Conservation (phyloP, 306 rosid genomes). For the Fagus crenata region DNA sequence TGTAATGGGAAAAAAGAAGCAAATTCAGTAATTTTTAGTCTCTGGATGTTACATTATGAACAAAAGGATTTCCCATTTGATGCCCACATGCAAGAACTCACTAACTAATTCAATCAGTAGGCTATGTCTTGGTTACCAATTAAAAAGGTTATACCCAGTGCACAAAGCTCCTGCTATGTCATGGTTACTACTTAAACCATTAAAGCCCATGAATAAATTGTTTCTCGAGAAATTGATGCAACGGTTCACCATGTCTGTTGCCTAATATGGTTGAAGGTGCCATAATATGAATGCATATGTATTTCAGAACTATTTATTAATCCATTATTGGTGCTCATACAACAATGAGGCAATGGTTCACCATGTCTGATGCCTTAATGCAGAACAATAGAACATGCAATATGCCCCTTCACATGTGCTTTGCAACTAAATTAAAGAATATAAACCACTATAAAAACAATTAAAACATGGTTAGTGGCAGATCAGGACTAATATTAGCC, state of each 20-base stretch:
- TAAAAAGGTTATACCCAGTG: neutral
- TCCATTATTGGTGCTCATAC: neutral
- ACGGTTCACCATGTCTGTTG: neutral
- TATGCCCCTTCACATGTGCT: neutral
- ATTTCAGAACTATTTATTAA: neutral
- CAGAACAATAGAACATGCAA: neutral
- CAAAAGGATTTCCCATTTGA: constrained; percentile 11
- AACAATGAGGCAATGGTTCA: neutral
- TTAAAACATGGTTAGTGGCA: neutral
- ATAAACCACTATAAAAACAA: neutral
- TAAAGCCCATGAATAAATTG: constrained; percentile 1
- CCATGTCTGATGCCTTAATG: neutral
- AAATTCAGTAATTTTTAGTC: constrained; percentile 12
- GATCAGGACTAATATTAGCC: neutral
- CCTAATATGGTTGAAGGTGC: neutral
- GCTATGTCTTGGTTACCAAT: constrained; percentile 12
- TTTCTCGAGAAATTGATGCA: neutral
- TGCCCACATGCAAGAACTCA: constrained; percentile 10
- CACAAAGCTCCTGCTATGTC: neutral
- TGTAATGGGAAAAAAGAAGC: constrained; percentile 1
- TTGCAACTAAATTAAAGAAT: neutral
- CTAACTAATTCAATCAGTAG: constrained; percentile 16
- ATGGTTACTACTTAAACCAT: constrained; percentile 6
- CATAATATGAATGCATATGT: neutral
- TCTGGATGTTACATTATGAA: constrained; percentile 6